Base-by-base conservation (phyloP, 139 green algal species). In the Haematococcus lacustris region DNA sequence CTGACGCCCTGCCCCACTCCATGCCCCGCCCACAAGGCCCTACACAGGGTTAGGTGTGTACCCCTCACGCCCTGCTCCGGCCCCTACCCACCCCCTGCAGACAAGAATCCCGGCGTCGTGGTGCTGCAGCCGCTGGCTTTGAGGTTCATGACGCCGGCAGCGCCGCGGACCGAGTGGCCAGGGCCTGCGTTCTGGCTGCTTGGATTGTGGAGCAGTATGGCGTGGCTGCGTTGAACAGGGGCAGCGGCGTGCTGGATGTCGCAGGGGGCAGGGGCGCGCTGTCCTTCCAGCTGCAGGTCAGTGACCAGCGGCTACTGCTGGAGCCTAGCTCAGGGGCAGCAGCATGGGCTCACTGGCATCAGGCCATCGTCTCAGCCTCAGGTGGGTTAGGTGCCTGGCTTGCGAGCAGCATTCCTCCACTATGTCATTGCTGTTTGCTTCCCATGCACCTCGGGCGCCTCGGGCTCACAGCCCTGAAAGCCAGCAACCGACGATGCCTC, bases 181-280 rank as follows among this genome's bases (percentile, higher is more conserved):
- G 87, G 17, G 86, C 88, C 0, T 38, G 66, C 21, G 53, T 90
- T n/a, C 83, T 93, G 28, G 78, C 66, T 23, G 40, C 69, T 2
- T 93, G 84, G 79, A 73, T 90, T 66, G 70, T 88, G 43, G 51
- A 76, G 5, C 85, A 72, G 40, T 89, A 79, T 30, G 83, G 88
- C 23, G 59, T 37, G 30, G 78, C 88, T 3, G 35, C 17, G 1
- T 73, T 92, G 9, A 89, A 80, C 67, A 34, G 34, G 21, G 80
- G 78, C 0, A 65, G 62, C 0, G 83, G 89, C 7, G 88, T 94
- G 39, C 65, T 94, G 50, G 89, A 94, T 40, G 82, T 94, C 13
- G 89, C 89, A 62, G 82, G 82, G 32, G 83, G 83, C 1, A 60
- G 80, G 1, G 89, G 89, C 21, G 80, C 68, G 30, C 37, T 94